Evolutionary conservation across 2,329 filamentous ascomycete species (phyloP), one percentile per base, ranked within the genome.

Genomic region (Simplicillium aogashimaense): DNA sequence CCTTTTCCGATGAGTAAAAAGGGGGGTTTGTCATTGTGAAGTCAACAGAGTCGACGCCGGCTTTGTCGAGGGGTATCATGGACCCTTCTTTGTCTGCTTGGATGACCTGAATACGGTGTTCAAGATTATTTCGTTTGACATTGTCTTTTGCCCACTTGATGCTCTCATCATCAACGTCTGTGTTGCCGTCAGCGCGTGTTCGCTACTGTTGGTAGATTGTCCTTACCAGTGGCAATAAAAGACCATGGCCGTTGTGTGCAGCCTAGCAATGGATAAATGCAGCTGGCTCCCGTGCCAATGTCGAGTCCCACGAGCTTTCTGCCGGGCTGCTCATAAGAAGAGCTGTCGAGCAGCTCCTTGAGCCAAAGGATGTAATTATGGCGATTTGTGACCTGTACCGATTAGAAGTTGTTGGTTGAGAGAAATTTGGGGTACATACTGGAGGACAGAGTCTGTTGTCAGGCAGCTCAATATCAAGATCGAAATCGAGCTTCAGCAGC

Each of bases 11-110:
- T n/a, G 69, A 60, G 65, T 95, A 97, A 63, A 98, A 98, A 0
- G 92, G 92, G 0, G 92, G 92, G 50, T 98, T 98, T 47, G 83
- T 90, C 79, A 97, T 94, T 43, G 77, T 79, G 56, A 97, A 95
- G 55, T 90, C 81, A 34, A 94, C 67, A 3, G 46, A 53, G 7
- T 63, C 55, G 4, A 74, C 55, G 16, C 57, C 60, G 1, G 80
- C 53, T 1, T 68, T 67, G 31, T 78, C 65, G 0, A 87, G 54
- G 0, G 83, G 80, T 6, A 97, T 70, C 2, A 95, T 63, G 0
- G 64, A 50, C 29, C 72, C 74, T 0, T 63, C 54, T 0, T 65
- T 49, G 0, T 64, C 58, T 2, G 78, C 78, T 32, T 70, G 57
- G 0, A 86, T 51, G 1, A 95, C 55, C 3, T 60, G 75, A 42